Conservation (phyloP, 1,284 basidiomycete genomes). For the Agroathelia rolfsii region DNA sequence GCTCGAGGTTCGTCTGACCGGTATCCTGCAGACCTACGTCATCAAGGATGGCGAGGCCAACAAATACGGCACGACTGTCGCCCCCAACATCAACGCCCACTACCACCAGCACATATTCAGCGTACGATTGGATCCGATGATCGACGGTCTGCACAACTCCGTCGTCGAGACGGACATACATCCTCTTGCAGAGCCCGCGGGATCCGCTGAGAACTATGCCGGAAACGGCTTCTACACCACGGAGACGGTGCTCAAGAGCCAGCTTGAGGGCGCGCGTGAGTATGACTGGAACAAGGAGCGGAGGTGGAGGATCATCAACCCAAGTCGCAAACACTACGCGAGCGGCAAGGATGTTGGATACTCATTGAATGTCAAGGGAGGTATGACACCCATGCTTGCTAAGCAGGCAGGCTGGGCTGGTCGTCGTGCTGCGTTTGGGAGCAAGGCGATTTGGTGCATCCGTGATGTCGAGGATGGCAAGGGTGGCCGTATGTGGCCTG, state of each 20-base stretch:
- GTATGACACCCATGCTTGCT: slow-evolving; percentile 55
- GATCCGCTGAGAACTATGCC: slow-evolving; percentile 66
- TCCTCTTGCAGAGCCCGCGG: slow-evolving; percentile 51
- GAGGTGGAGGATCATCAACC: slow-evolving; percentile 72
- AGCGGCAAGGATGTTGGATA: slow-evolving; percentile 69
- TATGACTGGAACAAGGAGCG: slow-evolving; percentile 60
- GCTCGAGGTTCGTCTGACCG: slow-evolving; percentile 75
- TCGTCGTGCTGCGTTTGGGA: slow-evolving; percentile 69
- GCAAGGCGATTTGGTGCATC: slow-evolving; percentile 75
- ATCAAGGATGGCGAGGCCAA: slow-evolving; percentile 50
- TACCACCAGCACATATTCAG: slow-evolving; percentile 84
- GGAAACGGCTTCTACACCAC: slow-evolving; percentile 74
- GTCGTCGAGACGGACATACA: slow-evolving; percentile 78
- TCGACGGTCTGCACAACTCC: slow-evolving; percentile 82
- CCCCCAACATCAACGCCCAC: slow-evolving; percentile 81
- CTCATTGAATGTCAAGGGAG: slow-evolving; percentile 59
- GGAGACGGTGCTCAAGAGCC: slow-evolving; percentile 50
- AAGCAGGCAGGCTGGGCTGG: slow-evolving; percentile 67
- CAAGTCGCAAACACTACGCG: slow-evolving; percentile 50
- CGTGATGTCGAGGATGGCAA: slow-evolving; percentile 51
- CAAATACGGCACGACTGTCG: slow-evolving; percentile 70
- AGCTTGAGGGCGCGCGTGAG: slow-evolving; percentile 50
- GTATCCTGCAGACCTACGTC: slow-evolving; percentile 65
- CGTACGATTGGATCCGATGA: slow-evolving; percentile 82
- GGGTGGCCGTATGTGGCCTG: slow-evolving; percentile 74